Conservation (phyloP, 768 basidiomycete genomes). For the Boletus fagicola region DNA sequence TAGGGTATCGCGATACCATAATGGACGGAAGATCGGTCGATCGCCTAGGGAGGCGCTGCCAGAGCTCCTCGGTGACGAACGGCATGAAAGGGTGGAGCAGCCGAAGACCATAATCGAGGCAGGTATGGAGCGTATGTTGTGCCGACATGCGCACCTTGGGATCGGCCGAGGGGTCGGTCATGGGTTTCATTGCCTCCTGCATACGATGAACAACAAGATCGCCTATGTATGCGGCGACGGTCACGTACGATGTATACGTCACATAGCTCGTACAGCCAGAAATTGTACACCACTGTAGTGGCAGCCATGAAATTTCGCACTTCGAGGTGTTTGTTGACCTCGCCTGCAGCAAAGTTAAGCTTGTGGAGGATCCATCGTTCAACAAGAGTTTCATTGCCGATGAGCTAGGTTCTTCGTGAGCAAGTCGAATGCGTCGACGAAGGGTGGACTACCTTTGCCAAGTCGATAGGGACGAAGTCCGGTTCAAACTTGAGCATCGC, state of each 20-base stretch:
- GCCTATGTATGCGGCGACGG: not conserved
- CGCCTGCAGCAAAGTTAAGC: slow-evolving; percentile 74
- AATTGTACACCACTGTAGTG: slow-evolving; percentile 81
- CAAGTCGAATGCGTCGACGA: not conserved
- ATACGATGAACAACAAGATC: slow-evolving; percentile 3
- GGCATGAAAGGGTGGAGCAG: slow-evolving; percentile 99
- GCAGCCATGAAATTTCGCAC: slow-evolving; percentile 93
- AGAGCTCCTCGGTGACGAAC: slow-evolving; percentile 96
- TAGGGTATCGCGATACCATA: slow-evolving; percentile 85
- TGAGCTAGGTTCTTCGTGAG: slow-evolving; percentile 51
- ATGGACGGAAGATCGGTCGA: slow-evolving; percentile 82
- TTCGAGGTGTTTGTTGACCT: slow-evolving; percentile 71
- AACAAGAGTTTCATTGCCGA: slow-evolving; percentile 86
- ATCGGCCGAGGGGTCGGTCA: slow-evolving; percentile 80
- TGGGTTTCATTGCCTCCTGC: slow-evolving; percentile 98
- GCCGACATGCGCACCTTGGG: slow-evolving; percentile 69
- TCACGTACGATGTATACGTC: slow-evolving; percentile 92
- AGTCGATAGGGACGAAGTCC: slow-evolving; percentile 70
- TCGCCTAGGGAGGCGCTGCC: slow-evolving; percentile 91
- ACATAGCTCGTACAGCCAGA: slow-evolving; percentile 99
- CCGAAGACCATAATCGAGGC: slow-evolving; percentile 85
- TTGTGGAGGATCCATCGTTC: slow-evolving; percentile 97
- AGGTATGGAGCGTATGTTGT: slow-evolving; percentile 94
- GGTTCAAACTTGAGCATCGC: slow-evolving; percentile 97
- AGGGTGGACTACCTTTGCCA: slow-evolving; percentile 54